Evolutionary conservation across 352 stramenopile genomes (phyloP).

Genomic region (Phytopythium delawarense): DNA sequence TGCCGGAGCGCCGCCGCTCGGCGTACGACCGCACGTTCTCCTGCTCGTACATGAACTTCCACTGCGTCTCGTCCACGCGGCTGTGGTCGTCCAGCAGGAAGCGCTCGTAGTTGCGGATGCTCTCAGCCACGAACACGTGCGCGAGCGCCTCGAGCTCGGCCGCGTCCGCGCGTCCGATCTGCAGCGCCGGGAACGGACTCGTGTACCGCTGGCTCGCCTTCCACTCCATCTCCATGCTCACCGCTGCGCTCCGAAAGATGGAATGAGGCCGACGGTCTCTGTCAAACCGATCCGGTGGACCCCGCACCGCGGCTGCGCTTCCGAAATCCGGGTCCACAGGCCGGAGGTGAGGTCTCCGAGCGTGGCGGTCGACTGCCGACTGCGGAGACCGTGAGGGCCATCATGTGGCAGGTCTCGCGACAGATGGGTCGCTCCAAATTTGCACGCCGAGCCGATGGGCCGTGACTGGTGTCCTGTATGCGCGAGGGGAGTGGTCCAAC

Average conservation of each 20-base stretch:
- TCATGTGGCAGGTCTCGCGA: neutral
- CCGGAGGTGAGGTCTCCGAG: no score
- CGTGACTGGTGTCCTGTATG: neutral
- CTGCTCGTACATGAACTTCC: constrained; percentile 37
- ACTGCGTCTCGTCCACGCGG: constrained; percentile 20
- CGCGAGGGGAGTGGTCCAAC: neutral
- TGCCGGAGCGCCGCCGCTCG: constrained; percentile 10
- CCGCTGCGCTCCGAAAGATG: no score
- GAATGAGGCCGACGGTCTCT: neutral
- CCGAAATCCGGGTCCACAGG: no score
- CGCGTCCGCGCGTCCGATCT: constrained; percentile 17
- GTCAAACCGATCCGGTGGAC: no score
- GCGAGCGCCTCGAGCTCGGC: constrained; percentile 26
- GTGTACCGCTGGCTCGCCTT: constrained; percentile 19
- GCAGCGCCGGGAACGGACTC: constrained; percentile 24
- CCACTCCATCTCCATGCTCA: constrained; percentile 15
- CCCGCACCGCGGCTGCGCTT: no score
- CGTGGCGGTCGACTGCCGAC: no score
- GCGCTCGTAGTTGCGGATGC: constrained; percentile 26
- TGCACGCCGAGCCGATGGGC: neutral
- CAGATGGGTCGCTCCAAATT: neutral
- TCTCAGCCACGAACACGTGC: constrained; percentile 22
- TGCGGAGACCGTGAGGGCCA: no score
- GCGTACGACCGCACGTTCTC: constrained; percentile 29
- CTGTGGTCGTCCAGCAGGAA: constrained; percentile 18